These are phyloP conservation scores for Furcasterigmium furcatum DNA, from an alignment of 2,329 filamentous ascomycete genomes.

Conservation along the genomic window DNA sequence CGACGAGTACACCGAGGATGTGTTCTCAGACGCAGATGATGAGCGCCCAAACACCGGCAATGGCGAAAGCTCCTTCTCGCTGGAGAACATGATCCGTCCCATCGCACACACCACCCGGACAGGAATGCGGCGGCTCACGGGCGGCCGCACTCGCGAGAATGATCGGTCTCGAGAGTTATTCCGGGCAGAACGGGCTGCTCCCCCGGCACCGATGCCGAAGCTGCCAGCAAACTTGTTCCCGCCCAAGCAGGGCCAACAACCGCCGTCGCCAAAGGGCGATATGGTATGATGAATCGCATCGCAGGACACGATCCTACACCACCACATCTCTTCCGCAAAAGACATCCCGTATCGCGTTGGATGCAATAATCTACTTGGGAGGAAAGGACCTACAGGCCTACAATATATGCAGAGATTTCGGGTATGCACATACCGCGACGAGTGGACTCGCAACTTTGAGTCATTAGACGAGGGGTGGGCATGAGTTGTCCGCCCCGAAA, in stretches of 20 bases:
- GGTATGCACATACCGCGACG: too few relatives aligned
- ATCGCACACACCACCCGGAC: constrained; percentile 53
- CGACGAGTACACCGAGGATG: constrained; percentile 70
- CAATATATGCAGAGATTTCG: too few relatives aligned
- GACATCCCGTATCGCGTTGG: not conserved
- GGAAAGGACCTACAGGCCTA: too few relatives aligned
- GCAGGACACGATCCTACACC: too few relatives aligned
- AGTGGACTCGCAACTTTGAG: too few relatives aligned
- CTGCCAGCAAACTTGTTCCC: constrained; percentile 29
- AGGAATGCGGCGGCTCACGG: constrained; percentile 60
- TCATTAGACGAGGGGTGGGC: too few relatives aligned
- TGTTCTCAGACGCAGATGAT: constrained; percentile 76
- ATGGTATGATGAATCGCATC: constrained; percentile 20
- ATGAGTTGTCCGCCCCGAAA: not conserved
- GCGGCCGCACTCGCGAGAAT: constrained; percentile 41
- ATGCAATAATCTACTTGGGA: not conserved
- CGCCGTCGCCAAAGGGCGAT: constrained; percentile 26
- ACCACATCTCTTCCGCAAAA: not conserved
- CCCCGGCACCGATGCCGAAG: constrained; percentile 37
- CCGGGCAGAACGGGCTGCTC: constrained; percentile 26
- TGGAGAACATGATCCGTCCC: constrained; percentile 61
- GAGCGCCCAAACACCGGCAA: constrained; percentile 39
- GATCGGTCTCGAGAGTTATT: constrained; percentile 31
- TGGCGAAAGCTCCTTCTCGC: constrained; percentile 47
- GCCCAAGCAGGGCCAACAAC: constrained; percentile 17